A percentile compares a stretch with the other conserved stretches of the same genome.
phyloP scores from a whole-genome alignment of 768 basidiomycete species.

The Kwoniella pini region DNA sequence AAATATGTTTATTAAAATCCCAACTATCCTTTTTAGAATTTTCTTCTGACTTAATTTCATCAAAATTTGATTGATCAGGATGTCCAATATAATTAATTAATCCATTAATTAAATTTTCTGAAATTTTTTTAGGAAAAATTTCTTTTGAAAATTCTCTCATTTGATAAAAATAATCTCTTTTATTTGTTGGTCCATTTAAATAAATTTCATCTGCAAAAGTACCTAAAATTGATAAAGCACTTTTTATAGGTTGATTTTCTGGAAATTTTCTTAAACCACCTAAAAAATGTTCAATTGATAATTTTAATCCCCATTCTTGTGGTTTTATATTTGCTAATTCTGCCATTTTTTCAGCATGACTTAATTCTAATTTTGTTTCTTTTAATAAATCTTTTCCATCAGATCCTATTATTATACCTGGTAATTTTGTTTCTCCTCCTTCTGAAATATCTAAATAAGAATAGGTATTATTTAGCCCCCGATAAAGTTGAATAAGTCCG shows the following conservation, averaged over 20 bases:
- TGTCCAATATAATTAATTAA: conserved; percentile 21
- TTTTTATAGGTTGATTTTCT: conserved; percentile 12
- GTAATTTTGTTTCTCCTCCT: background rate
- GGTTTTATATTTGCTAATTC: conserved; percentile 7
- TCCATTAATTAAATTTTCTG: conserved; percentile 9
- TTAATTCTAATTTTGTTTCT: background rate
- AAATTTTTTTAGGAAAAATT: conserved; percentile 28
- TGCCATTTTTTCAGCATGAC: conserved; percentile 15
- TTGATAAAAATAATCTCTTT: conserved; percentile 15
- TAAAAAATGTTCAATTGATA: conserved; percentile 21
- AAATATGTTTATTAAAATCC: conserved; percentile 40
- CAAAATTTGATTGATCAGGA: background rate
- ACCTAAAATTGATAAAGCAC: conserved; percentile 36
- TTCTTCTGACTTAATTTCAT: background rate
- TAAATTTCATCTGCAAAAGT: conserved; percentile 44
- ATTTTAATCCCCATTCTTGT: conserved; percentile 34
- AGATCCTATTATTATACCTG: conserved; percentile 7
- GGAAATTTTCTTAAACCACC: conserved; percentile 34
- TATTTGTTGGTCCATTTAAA: conserved; percentile 23
- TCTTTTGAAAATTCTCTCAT: conserved; percentile 28
- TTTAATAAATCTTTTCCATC: background rate
- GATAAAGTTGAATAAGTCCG: no score
- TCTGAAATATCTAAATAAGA: no score
- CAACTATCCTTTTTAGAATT: conserved; percentile 12
- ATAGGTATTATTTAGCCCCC: no score